Percentiles rank a stretch among this genome's conserved stretches.
phyloP scores from a whole-genome alignment of 2,329 filamentous ascomycete species.

The Tolypocladium guangdongense region DNA sequence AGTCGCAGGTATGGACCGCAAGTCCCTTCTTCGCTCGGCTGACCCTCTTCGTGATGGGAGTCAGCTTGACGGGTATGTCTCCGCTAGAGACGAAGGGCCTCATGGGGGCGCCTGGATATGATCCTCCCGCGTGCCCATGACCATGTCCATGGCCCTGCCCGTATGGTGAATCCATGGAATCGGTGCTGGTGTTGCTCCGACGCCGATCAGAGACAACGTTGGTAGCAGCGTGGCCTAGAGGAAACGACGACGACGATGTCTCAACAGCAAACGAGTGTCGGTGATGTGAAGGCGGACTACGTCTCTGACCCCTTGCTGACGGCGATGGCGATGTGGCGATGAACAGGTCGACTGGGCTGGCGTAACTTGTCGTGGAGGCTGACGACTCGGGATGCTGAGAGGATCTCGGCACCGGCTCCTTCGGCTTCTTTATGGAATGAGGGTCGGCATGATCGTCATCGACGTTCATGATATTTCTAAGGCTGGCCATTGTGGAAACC shows the following conservation, averaged over 20 bases:
- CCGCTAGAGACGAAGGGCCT: constrained; percentile 29
- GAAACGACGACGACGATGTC: constrained; percentile 11
- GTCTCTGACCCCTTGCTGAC: constrained; percentile 22
- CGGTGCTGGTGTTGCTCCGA: constrained; percentile 34
- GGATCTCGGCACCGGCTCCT: constrained; percentile 25
- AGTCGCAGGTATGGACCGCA: constrained; percentile 44
- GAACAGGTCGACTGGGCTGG: constrained; percentile 21
- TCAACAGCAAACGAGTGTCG: constrained; percentile 14
- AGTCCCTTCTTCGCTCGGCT: constrained; percentile 49
- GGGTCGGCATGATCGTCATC: constrained; percentile 36
- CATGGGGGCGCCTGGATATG: constrained; percentile 18
- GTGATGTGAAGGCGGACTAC: constrained; percentile 20
- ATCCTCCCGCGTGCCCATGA: constrained; percentile 10
- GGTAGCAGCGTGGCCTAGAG: constrained; percentile 14
- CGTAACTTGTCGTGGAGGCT: constrained; percentile 27
- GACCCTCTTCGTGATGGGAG: constrained; percentile 44
- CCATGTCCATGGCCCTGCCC: constrained; percentile 12
- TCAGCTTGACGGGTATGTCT: constrained; percentile 37
- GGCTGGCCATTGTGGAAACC: constrained; percentile 38
- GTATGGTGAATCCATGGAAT: constrained; percentile 35
- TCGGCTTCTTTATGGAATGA: constrained; percentile 34
- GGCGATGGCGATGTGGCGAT: constrained; percentile 18
- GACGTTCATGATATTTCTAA: constrained; percentile 47
- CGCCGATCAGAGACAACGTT: constrained; percentile 17
- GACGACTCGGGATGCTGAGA: constrained; percentile 20